These are phyloP conservation scores for Sarcomyxa edulis DNA, from an alignment of 768 basidiomycete species.

Conservation along the genomic window DNA sequence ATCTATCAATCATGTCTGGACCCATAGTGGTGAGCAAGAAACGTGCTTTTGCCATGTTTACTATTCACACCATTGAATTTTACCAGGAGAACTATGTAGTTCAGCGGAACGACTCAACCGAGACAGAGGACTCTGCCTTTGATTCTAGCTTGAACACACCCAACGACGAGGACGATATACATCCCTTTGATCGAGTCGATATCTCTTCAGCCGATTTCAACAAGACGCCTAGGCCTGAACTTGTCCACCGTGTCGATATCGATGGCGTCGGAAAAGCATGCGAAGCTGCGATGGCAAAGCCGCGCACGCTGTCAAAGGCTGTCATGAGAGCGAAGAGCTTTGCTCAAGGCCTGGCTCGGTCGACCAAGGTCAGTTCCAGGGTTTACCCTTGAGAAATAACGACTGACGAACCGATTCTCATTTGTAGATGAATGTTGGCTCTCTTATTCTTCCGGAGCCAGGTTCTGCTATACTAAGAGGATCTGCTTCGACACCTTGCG, in stretches of 20 bases:
- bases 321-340: conserved; percentile 5
- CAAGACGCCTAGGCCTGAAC: conserved; percentile 8
- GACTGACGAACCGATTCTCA: too few relatives aligned
- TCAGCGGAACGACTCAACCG: conserved; percentile 27
- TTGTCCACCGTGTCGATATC: background rate
- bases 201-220: conserved; percentile 7
- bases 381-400: background rate
- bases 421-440: too few relatives aligned
- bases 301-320: conserved; percentile 5
- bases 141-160: conserved; percentile 36
- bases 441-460: too few relatives aligned
- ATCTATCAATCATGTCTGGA: too few relatives aligned
- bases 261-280: background rate
- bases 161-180: conserved; percentile 25
- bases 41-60: too few relatives aligned
- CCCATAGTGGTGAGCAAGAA: too few relatives aligned
- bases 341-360: conserved; percentile 1
- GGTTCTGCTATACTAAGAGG: too few relatives aligned
- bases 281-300: background rate
- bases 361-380: conserved; percentile 3
- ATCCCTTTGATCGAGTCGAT: conserved; percentile 10
- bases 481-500: too few relatives aligned
- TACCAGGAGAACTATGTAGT: too few relatives aligned
- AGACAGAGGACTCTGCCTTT: conserved; percentile 38
- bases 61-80: background rate